Evolutionary conservation across 805 yeast species (phyloP), one percentile per base, ranked within the genome.

Genomic region (Hanseniaspora lindneri): DNA sequence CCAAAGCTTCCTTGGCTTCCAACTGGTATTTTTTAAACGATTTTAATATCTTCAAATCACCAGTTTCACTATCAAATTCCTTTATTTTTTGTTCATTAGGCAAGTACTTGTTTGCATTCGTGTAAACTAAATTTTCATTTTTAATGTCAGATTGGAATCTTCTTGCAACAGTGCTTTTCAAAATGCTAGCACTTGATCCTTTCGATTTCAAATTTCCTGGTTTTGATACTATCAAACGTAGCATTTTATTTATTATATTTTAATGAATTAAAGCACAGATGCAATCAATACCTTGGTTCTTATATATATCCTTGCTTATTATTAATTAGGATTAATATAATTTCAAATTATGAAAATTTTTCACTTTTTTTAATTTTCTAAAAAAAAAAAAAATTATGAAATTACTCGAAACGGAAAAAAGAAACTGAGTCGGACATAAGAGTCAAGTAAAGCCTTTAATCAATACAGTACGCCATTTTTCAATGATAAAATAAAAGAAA

Each of bases 1-100:
- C 56, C 2, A 39, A 30, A 7, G 43, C 7, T 13, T 23, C 34
- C 7, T 23, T 37, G 25, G 41, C 30, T 30, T 23, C 28, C 2
- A 30, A 24, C 13, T 28, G 14, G 19, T 30, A 46, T 32, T 39
- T n/a, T 25, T 46, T 46, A 9, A 32, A 39, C 10, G 37, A 21
- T 14, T 39, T 46, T 13, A 39, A 14, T 24, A 37, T 23, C 16
- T 37, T 24, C 13, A 37, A 37, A 37, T 37, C 20, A 23, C 21
- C 3, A 3, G 20, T 24, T 24, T 37, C 41, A 4, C 14, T 24
- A 7, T 37, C 30, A 24, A 37, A 37, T 23, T 37, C 24, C 13
- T 37, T 37, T 4, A 37, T n/a, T 16, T 37, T 23, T 37, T 37
- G 20, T 9, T 23, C 20, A 24, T 37, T 30, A 6, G 28, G 30